Percentiles rank a stretch among this genome's conserved stretches.
phyloP scores from a whole-genome alignment of 495 filamentous ascomycete species.

The Penicillium samsonianum region DNA sequence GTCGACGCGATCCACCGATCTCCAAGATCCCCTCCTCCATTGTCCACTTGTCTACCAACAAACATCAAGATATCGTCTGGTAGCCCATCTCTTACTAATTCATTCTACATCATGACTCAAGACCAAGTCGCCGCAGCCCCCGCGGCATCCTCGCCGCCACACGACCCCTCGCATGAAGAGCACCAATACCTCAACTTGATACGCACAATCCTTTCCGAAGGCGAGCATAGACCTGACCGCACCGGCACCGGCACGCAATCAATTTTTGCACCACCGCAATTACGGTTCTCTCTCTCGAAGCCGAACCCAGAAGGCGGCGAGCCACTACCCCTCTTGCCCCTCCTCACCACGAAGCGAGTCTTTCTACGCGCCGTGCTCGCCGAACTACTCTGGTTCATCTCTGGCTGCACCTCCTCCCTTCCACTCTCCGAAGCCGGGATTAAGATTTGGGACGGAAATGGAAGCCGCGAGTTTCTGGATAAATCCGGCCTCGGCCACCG shows the following conservation, averaged over 20 bases:
- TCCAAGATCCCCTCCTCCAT: constrained; percentile 4
- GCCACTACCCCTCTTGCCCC: constrained; percentile 68
- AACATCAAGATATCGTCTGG: no score
- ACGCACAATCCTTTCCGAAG: constrained; percentile 68
- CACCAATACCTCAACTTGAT: constrained; percentile 77
- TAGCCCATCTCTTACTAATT: background rate
- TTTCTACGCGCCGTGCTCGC: constrained; percentile 87
- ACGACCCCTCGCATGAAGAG: constrained; percentile 60
- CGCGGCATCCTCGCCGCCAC: constrained; percentile 18
- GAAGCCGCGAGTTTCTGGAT: constrained; percentile 85
- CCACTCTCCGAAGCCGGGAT: constrained; percentile 74
- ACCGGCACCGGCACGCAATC: constrained; percentile 92
- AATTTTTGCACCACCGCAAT: constrained; percentile 79
- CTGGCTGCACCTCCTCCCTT: constrained; percentile 73
- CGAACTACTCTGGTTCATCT: constrained; percentile 96
- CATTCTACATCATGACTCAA: constrained; percentile 23
- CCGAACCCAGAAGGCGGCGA: constrained; percentile 38
- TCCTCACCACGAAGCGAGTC: constrained; percentile 96
- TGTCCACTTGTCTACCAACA: background rate
- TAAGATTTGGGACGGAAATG: constrained; percentile 99
- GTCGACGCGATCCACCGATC: constrained; percentile 21
- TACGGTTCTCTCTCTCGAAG: constrained; percentile 81
- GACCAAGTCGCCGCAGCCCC: constrained; percentile 22
- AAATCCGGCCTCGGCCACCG: constrained; percentile 75
- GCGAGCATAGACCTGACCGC: constrained; percentile 81